Percentiles rank a stretch among this genome's conserved stretches.
Conservation (phyloP, 306 rosid species). For the Bauhinia variegata region DNA sequence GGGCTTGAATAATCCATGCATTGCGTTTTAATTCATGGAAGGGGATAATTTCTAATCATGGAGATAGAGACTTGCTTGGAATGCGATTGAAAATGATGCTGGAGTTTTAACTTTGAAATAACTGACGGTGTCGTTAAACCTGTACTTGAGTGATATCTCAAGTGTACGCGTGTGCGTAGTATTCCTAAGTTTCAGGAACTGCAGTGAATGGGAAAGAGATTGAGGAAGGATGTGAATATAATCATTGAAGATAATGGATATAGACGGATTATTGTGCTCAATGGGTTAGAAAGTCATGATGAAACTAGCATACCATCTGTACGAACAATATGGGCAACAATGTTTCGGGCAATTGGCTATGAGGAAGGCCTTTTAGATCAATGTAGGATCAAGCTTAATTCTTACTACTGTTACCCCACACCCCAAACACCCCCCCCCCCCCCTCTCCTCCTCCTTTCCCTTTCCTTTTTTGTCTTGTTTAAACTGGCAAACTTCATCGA, state of each 20-base stretch:
- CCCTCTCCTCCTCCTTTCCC: no score
- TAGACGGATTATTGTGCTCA: neutral
- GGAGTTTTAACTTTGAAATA: neutral
- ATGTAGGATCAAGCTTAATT: no score
- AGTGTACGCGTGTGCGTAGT: neutral
- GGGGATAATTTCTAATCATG: neutral
- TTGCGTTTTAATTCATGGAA: neutral
- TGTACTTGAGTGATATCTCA: neutral
- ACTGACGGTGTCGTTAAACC: neutral
- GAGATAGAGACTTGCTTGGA: neutral
- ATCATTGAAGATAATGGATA: neutral
- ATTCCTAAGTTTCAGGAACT: no score
- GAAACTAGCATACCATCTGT: no score
- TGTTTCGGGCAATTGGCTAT: neutral
- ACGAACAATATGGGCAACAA: neutral
- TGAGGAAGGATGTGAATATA: neutral
- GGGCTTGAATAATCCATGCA: neutral
- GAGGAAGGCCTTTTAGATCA: neutral
- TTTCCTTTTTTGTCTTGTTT: no score
- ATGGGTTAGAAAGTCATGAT: neutral
- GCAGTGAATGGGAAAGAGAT: neutral
- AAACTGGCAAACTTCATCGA: no score
- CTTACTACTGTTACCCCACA: no score
- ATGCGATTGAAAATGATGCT: neutral
- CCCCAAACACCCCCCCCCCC: no score